Evolutionary conservation across 2,329 filamentous ascomycete species (phyloP).

Genomic region (Bretziella fagacearum): DNA sequence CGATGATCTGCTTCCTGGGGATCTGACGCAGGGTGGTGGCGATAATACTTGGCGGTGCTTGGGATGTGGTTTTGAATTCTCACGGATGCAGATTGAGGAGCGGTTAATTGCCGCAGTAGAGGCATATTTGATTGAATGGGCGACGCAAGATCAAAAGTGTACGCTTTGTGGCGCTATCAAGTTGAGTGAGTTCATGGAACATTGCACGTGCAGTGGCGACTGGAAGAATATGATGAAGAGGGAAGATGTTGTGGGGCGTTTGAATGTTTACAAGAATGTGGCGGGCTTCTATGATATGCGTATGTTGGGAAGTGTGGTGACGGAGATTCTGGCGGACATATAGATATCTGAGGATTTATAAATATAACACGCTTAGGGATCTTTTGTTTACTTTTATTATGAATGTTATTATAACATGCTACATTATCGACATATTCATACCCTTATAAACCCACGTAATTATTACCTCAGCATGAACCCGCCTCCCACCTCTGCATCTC

Average conservation of each 20-base stretch:
- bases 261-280: conserved; percentile 58
- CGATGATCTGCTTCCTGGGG: conserved; percentile 53
- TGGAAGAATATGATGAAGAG: conserved; percentile 60
- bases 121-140: conserved; percentile 60
- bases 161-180: conserved; percentile 51
- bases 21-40: conserved; percentile 17
- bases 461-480: not conserved
- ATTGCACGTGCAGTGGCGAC: conserved; percentile 78
- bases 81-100: conserved; percentile 72
- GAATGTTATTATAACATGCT: no score
- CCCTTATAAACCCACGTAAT: not conserved
- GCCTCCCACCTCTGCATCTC: not conserved
- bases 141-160: conserved; percentile 80
- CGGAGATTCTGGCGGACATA: conserved; percentile 37
- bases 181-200: conserved; percentile 89
- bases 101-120: conserved; percentile 61
- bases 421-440: no score
- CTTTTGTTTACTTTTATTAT: not conserved
- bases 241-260: conserved; percentile 44
- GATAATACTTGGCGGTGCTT: conserved; percentile 53
- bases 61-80: conserved; percentile 59
- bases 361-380: not conserved
- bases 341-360: conserved; percentile 20
- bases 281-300: conserved; percentile 62
- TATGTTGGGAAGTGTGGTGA: conserved; percentile 64